Conservation (phyloP, 2,329 filamentous ascomycete genomes). For the Camillea tinctor region DNA sequence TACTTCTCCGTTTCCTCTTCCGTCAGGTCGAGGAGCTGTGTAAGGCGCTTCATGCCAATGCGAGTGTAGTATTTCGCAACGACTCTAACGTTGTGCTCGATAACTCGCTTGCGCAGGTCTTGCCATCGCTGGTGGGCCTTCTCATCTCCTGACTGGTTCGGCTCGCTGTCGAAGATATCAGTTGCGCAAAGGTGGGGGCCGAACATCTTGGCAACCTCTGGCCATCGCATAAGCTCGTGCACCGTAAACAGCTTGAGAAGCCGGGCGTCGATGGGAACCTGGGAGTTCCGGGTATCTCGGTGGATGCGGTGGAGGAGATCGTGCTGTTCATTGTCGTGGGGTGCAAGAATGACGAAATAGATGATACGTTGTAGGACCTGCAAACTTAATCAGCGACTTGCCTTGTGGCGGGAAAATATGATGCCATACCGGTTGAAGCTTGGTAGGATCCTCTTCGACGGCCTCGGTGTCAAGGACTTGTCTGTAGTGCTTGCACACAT, state of each 20-base stretch:
- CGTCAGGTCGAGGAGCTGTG: slow-evolving; percentile 83
- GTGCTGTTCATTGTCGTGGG: slow-evolving; percentile 97
- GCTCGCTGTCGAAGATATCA: slow-evolving; percentile 78
- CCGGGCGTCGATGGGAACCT: slow-evolving; percentile 76
- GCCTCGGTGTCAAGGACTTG: slow-evolving; percentile 95
- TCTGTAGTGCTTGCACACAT: slow-evolving; percentile 96
- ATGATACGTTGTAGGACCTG: slow-evolving; percentile 91
- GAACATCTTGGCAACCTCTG: slow-evolving; percentile 84
- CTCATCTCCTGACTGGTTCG: slow-evolving; percentile 66
- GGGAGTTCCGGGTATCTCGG: slow-evolving; percentile 76
- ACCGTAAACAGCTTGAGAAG: slow-evolving; percentile 94
- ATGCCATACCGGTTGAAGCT: slow-evolving; percentile 74
- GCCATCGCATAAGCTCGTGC: slow-evolving; percentile 97
- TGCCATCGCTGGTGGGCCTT: slow-evolving; percentile 88
- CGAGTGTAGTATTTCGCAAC: slow-evolving; percentile 99
- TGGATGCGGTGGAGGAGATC: slow-evolving; percentile 93
- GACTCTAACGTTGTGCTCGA: slow-evolving; percentile 97
- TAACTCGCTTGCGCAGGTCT: slow-evolving; percentile 94
- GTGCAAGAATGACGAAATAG: slow-evolving; percentile 94
- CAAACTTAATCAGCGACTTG: slow-evolving; percentile 14
- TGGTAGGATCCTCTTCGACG: slow-evolving; percentile 83
- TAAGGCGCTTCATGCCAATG: slow-evolving; percentile 88
- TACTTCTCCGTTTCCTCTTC: slow-evolving; percentile 99
- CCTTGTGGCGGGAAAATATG: background rate
- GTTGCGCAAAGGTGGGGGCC: slow-evolving; percentile 83